Conservation (phyloP, 1,284 basidiomycete species). For the Puccinia horiana region DNA sequence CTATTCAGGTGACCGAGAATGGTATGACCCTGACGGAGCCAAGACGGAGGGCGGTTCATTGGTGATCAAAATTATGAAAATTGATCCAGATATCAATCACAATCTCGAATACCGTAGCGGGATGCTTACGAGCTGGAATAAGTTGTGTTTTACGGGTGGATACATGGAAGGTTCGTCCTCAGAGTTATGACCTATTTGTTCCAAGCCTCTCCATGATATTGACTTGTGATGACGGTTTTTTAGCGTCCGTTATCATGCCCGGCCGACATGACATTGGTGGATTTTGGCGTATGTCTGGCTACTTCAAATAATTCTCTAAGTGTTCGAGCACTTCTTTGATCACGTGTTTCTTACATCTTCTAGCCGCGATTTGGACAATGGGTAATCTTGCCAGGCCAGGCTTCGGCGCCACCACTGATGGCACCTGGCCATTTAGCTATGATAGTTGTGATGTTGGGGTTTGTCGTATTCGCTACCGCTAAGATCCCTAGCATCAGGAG, state of each 20-base stretch:
- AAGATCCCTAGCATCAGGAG: background rate
- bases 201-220: background rate
- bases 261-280: slow-evolving; percentile 54
- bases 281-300: slow-evolving; percentile 50
- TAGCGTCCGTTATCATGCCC: slow-evolving; percentile 46
- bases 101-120: slow-evolving; percentile 45
- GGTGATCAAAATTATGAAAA: slow-evolving; percentile 54
- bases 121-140: slow-evolving; percentile 54
- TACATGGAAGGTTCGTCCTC: slow-evolving; percentile 49
- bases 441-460: slow-evolving; percentile 56
- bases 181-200: background rate
- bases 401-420: slow-evolving; percentile 57
- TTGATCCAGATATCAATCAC: slow-evolving; percentile 44
- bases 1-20: slow-evolving; percentile 52
- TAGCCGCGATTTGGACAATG: slow-evolving; percentile 57
- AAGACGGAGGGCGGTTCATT: slow-evolving; percentile 55
- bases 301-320: slow-evolving; percentile 36
- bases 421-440: slow-evolving; percentile 58
- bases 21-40: slow-evolving; percentile 58
- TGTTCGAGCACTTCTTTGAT: slow-evolving; percentile 52
- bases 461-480: background rate
- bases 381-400: slow-evolving; percentile 57
- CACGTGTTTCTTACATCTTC: background rate
- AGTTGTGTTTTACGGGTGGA: slow-evolving; percentile 58
- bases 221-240: background rate